These are phyloP conservation scores for Podospora sp. DNA, from an alignment of 495 filamentous ascomycete genomes.

Conservation along the genomic window DNA sequence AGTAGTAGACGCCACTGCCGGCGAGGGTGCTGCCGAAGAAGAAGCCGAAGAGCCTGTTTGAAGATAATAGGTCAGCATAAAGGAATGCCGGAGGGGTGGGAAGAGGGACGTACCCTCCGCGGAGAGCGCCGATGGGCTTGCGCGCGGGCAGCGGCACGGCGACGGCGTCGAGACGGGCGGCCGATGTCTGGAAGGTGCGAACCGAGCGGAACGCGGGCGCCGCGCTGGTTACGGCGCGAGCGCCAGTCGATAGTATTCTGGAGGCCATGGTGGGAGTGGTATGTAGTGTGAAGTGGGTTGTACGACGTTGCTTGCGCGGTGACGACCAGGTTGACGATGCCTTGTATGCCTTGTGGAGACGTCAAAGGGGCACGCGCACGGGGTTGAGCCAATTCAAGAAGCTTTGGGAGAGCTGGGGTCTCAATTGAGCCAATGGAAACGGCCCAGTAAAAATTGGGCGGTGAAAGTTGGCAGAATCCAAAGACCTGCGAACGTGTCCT, in stretches of 20 bases:
- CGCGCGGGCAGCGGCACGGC: slow-evolving; percentile 61
- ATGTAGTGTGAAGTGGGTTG: background rate
- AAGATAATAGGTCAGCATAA: too few relatives aligned
- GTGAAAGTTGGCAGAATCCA: background rate
- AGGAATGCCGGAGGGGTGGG: too few relatives aligned
- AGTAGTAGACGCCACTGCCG: slow-evolving; percentile 83
- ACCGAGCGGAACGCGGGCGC: slow-evolving; percentile 28
- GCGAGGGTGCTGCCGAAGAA: slow-evolving; percentile 81
- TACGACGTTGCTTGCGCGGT: background rate
- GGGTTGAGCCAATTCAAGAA: background rate
- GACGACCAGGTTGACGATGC: background rate
- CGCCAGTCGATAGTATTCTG: slow-evolving; percentile 45
- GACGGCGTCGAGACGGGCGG: slow-evolving; percentile 44
- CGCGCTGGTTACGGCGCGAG: slow-evolving; percentile 35
- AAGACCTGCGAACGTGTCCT: background rate
- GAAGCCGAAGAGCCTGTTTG: slow-evolving; percentile 93
- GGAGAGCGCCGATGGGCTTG: slow-evolving; percentile 88
- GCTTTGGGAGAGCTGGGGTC: background rate
- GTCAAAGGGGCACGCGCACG: background rate
- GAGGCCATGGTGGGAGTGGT: slow-evolving; percentile 46
- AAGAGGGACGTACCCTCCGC: slow-evolving; percentile 74
- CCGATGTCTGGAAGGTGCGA: slow-evolving; percentile 51
- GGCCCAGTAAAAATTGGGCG: background rate
- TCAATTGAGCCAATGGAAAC: background rate
- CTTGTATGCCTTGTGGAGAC: background rate